Percentiles rank a stretch among this genome's conserved stretches.
Evolutionary conservation across 2,329 filamentous ascomycete species (phyloP).

Genomic region (Orbilia ellipsospora): DNA sequence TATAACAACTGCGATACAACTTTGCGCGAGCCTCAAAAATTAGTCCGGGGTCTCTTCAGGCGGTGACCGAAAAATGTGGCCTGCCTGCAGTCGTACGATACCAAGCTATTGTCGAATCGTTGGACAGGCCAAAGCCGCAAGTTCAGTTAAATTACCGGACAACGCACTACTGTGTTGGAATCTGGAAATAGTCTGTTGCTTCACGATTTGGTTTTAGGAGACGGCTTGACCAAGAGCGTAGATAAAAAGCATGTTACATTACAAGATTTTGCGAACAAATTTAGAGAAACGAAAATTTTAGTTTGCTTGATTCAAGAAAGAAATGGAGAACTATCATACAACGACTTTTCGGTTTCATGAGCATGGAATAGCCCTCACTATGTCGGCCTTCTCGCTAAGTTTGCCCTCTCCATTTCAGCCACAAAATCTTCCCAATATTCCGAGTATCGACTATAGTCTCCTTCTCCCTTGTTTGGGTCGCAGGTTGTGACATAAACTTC

Average conservation of each 20-base stretch:
- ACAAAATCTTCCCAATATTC: conserved; percentile 53
- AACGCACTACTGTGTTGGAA: neutral
- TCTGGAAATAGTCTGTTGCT: too few species aligned
- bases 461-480: conserved; percentile 48
- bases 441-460: conserved; percentile 42
- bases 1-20: conserved; percentile 22
- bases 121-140: neutral
- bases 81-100: neutral
- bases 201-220: too few species aligned
- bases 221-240: too few species aligned
- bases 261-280: too few species aligned
- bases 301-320: too few species aligned
- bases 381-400: conserved; percentile 12
- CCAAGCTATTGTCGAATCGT: neutral
- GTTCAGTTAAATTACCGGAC: neutral
- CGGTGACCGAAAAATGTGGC: conserved; percentile 21
- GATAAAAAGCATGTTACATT: too few species aligned
- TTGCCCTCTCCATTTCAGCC: conserved; percentile 38
- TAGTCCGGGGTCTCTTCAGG: conserved; percentile 5
- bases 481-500: conserved; percentile 47
- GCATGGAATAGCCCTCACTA: too few species aligned
- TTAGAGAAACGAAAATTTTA: too few species aligned
- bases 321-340: too few species aligned
- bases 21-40: conserved; percentile 9
- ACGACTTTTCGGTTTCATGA: too few species aligned